Evolutionary conservation across 345 rosid species (phyloP), one percentile per base, ranked within the genome.

Genomic region (Gossypium anomalum): DNA sequence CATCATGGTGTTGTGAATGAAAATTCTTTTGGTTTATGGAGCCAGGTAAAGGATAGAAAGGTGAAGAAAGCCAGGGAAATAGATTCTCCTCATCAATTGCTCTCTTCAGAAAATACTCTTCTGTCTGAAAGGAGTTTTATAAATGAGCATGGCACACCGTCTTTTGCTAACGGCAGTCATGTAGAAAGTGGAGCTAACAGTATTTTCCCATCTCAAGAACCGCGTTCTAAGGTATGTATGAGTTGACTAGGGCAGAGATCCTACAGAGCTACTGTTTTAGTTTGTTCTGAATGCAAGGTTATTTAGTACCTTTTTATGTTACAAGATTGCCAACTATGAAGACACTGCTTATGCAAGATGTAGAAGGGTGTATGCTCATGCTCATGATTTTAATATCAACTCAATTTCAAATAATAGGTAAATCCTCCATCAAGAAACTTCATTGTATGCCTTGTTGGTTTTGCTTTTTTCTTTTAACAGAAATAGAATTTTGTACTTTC

Each of bases 381-480:
- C 92, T 60, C 94, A 88, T 78, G 89, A 86, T 84, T 94, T 88
- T 79, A 89, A 89, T 85, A 87, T 94, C 85, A 92, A 94, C 79
- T 94, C 98, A 41, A 83, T 94, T 67, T 90, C 98, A n/a, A 89
- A 83, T 77, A 94, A 93, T 84, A 92, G 98, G 98, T 90, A 82
- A 82, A 75, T 67, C 69, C 70, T 76, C 62, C 76, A 8, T 49
- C 65, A 47, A 17, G 51, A 75, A 52, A 52, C 19, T 60, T 67
- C 49, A 9, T 72, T 47, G n/a, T 23, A 7, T 23, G 34, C 34
- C 34, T 12, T 23, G 23, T 22, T 11, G 34, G 15, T 23, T 22
- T 58, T 58, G 23, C 29, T 20, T 23, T 22, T 57, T 57, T 23
- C 13, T 57, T 57, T 57, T 12, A 57, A 57, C 29, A 12, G 29